Evolutionary conservation across 352 stramenopile genomes (phyloP).

Genomic region (Globisporangium nagaii): DNA sequence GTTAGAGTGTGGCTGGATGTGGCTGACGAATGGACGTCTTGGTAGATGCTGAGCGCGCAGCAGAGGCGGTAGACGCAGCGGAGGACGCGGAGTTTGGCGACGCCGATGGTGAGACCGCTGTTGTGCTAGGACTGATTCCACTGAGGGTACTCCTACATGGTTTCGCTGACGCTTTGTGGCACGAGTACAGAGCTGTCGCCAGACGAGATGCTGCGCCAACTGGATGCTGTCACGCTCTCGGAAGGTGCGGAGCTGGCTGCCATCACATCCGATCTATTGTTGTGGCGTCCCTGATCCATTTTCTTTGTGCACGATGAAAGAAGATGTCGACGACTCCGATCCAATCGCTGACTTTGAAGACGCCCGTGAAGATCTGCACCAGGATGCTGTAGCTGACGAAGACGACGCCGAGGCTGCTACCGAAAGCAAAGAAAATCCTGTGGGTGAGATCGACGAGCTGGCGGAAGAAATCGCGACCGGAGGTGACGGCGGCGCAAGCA

Average conservation of each 20-base stretch:
- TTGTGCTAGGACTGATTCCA: not conserved
- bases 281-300: no score
- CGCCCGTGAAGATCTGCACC: not conserved
- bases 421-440: not conserved
- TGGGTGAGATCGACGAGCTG: not conserved
- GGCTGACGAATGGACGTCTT: not conserved
- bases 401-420: not conserved
- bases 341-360: conserved; percentile 1
- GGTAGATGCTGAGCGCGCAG: not conserved
- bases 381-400: not conserved
- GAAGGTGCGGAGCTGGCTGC: not conserved
- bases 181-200: conserved; percentile 13
- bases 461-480: no score
- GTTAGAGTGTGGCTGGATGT: not conserved
- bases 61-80: no score
- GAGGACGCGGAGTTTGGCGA: not conserved
- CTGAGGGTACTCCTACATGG: no score
- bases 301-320: not conserved
- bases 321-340: not conserved
- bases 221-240: conserved; percentile 17
- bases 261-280: no score
- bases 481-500: no score
- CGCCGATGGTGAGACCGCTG: not conserved
- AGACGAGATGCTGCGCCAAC: conserved; percentile 30
- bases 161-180: no score